Percentiles rank a stretch among this genome's conserved stretches.
These are phyloP conservation scores for Schizosaccharomyces japonicus DNA, from an alignment of 805 yeast species.

Conservation along the genomic window DNA sequence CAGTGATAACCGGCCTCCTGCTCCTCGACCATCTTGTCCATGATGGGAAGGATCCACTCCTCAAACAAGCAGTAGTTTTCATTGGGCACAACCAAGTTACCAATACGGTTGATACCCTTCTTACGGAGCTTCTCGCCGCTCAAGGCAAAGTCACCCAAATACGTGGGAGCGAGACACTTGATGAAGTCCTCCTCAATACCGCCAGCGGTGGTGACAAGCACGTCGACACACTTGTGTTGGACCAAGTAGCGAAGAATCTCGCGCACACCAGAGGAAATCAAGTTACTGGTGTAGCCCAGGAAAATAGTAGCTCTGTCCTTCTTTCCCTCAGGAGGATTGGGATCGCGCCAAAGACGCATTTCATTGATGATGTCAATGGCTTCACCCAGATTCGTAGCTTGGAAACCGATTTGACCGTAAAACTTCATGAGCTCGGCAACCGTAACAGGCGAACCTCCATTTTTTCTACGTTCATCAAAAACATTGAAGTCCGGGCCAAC, in stretches of 20 bases:
- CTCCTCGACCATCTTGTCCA: slow-evolving; percentile 69
- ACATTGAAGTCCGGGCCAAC: not conserved
- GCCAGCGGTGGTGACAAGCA: slow-evolving; percentile 91
- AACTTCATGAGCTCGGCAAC: slow-evolving; percentile 59
- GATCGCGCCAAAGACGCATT: slow-evolving; percentile 24
- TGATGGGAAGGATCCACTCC: slow-evolving; percentile 93
- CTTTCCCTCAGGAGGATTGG: slow-evolving; percentile 1
- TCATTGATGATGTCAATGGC: slow-evolving; percentile 84
- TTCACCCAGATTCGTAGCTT: slow-evolving; percentile 61
- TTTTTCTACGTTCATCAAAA: not conserved
- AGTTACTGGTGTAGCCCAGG: slow-evolving; percentile 87
- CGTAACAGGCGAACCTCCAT: slow-evolving; percentile 21
- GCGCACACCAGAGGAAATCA: slow-evolving; percentile 83
- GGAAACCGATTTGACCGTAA: slow-evolving; percentile 93
- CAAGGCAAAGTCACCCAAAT: slow-evolving; percentile 69
- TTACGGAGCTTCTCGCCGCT: slow-evolving; percentile 68
- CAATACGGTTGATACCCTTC: slow-evolving; percentile 92
- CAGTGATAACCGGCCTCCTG: slow-evolving; percentile 57
- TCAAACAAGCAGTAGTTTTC: slow-evolving; percentile 94
- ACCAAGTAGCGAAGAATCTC: slow-evolving; percentile 74
- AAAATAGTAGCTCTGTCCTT: slow-evolving; percentile 59
- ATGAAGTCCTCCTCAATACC: slow-evolving; percentile 95
- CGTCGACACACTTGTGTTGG: slow-evolving; percentile 83
- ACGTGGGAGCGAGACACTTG: slow-evolving; percentile 90
- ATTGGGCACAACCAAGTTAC: slow-evolving; percentile 87